A percentile compares a stretch with the other conserved stretches of the same genome.
Evolutionary conservation across 768 basidiomycete genomes (phyloP).

Genomic region (Tulasnella sp.): DNA sequence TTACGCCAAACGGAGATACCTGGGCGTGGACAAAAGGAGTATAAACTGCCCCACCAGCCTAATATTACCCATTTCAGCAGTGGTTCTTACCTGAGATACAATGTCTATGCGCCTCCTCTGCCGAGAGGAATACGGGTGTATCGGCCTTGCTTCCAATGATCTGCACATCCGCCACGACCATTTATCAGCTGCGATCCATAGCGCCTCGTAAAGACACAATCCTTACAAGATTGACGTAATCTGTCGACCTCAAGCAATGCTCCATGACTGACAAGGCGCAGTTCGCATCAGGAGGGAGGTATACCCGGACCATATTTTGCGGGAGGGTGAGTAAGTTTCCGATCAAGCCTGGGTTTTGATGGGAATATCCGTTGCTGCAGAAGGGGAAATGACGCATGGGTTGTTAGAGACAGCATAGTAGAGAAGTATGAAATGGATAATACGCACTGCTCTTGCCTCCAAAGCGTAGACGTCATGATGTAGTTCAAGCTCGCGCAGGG

Average conservation of each 20-base stretch:
- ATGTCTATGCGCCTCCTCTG: constrained; percentile 54
- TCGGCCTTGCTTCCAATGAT: constrained; percentile 86
- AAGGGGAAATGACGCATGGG: not conserved
- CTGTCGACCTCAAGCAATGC: constrained; percentile 73
- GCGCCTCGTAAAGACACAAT: too few relatives aligned
- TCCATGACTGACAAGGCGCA: constrained; percentile 72
- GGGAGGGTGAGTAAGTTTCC: constrained; percentile 77
- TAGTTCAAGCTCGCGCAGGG: constrained; percentile 67
- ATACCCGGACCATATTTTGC: constrained; percentile 56
- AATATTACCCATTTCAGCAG: not conserved
- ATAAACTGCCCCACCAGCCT: not conserved
- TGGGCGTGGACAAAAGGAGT: not conserved
- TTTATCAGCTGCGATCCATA: not conserved
- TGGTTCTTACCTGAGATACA: constrained; percentile 30
- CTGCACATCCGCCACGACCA: constrained; percentile 1
- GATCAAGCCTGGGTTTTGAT: constrained; percentile 64
- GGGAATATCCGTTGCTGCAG: constrained; percentile 16
- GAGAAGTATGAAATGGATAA: not conserved
- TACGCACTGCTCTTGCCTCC: constrained; percentile 51
- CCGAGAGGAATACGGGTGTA: constrained; percentile 63
- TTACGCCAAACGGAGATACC: constrained; percentile 83
- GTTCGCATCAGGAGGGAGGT: constrained; percentile 85
- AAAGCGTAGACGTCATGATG: constrained; percentile 79
- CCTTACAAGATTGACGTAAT: constrained; percentile 57
- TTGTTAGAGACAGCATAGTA: not conserved